phyloP scores from a whole-genome alignment of 257 asterid species.

The Oldenlandia corymbosa region DNA sequence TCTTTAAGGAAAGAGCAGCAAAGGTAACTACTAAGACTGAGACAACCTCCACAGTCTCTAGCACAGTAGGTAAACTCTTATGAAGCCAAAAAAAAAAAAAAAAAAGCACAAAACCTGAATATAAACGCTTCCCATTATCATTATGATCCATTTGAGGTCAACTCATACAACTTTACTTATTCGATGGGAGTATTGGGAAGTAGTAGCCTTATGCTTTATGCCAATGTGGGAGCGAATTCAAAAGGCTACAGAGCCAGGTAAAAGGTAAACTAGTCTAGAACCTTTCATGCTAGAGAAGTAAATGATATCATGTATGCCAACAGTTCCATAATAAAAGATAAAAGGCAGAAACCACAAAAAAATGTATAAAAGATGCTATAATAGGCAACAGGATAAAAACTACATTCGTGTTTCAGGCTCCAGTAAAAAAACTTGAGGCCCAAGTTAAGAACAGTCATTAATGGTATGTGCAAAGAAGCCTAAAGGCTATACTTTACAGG shows the following conservation, averaged over 20 bases:
- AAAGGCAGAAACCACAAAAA: not conserved
- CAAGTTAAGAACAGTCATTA: slow-evolving; percentile 24
- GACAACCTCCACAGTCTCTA: not conserved
- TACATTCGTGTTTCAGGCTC: slow-evolving; percentile 11
- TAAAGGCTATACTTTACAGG: slow-evolving; percentile 37
- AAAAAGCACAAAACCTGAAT: not conserved
- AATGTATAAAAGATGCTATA: not conserved
- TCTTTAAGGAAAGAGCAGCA: not conserved
- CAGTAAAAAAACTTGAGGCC: slow-evolving; percentile 8
- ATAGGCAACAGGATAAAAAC: not conserved
- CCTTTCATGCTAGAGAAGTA: not conserved
- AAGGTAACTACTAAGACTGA: not conserved
- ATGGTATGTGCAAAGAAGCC: slow-evolving; percentile 43
- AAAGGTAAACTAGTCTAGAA: not conserved
- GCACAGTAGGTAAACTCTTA: not conserved
- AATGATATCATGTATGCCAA: not conserved
- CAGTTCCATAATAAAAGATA: not conserved
- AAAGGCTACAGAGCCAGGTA: not conserved
- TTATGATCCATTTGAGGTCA: not conserved
- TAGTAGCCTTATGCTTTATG: not conserved
- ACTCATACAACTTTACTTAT: no score
- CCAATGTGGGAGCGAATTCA: not conserved
- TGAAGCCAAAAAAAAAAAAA: not conserved
- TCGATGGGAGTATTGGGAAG: no score
- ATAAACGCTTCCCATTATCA: not conserved